Percentiles rank a stretch among this genome's conserved stretches.
These are phyloP conservation scores for Sesbania bispinosa DNA, from an alignment of 306 rosid genomes.

Conservation along the genomic window DNA sequence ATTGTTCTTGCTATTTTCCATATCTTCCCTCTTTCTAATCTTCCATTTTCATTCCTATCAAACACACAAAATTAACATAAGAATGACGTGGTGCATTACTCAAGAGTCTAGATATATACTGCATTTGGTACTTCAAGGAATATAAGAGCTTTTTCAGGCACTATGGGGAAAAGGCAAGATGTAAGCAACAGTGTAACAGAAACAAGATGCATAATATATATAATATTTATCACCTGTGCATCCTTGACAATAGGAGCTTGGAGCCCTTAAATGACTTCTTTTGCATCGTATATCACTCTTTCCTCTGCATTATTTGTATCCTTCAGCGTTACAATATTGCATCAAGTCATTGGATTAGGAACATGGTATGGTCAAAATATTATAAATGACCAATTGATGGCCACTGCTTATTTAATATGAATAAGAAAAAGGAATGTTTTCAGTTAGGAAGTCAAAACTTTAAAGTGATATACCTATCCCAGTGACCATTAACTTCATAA, in stretches of 20 bases:
- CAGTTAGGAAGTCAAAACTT: neutral
- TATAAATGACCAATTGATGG: neutral
- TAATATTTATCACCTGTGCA: constrained; percentile 46
- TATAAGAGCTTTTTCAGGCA: too few relatives aligned
- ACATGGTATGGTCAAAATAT: neutral
- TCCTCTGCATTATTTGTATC: constrained; percentile 36
- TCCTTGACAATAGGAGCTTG: constrained; percentile 51
- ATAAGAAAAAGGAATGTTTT: neutral
- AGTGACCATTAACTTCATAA: constrained; percentile 61
- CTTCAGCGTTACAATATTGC: constrained; percentile 55
- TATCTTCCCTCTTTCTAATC: too few relatives aligned
- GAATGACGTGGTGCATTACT: too few relatives aligned
- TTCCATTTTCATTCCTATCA: too few relatives aligned
- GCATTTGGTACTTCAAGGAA: too few relatives aligned
- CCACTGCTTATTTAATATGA: neutral
- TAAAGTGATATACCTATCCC: constrained; percentile 55
- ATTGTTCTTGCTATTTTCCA: too few relatives aligned
- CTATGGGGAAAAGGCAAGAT: too few relatives aligned
- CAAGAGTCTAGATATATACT: too few relatives aligned
- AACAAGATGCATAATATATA: too few relatives aligned
- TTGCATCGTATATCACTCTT: constrained; percentile 58
- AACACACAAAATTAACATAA: too few relatives aligned
- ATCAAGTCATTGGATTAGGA: neutral
- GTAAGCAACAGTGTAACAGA: too few relatives aligned
- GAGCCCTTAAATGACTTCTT: constrained; percentile 48